These are phyloP conservation scores for Fusarium lateritium DNA, from an alignment of 2,329 filamentous ascomycete genomes.

Conservation along the genomic window DNA sequence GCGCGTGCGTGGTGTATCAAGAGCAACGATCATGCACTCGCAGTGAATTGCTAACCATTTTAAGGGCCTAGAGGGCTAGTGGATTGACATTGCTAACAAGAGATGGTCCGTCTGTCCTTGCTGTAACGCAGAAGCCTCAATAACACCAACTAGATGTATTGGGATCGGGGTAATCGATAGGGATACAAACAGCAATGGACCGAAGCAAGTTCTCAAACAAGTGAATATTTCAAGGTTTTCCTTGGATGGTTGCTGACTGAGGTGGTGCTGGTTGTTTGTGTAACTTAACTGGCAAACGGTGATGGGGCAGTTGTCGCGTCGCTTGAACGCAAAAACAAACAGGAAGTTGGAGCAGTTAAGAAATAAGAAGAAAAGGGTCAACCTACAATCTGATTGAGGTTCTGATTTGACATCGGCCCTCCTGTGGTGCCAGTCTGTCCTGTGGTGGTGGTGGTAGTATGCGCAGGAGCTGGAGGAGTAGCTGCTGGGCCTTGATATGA, in stretches of 20 bases:
- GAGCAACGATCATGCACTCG: not conserved
- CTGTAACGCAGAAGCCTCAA: not conserved
- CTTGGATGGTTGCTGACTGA: not conserved
- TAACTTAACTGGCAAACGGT: conserved; percentile 8
- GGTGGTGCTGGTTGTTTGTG: not conserved
- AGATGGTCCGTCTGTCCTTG: not conserved
- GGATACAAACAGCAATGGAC: not conserved
- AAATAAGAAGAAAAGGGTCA: conserved; percentile 38
- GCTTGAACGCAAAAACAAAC: not conserved
- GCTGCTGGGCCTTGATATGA: conserved; percentile 53
- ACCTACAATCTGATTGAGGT: conserved; percentile 95
- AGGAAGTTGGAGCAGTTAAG: conserved; percentile 1
- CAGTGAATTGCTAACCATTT: not conserved
- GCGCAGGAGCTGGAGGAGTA: conserved; percentile 53
- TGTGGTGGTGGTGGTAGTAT: conserved; percentile 43
- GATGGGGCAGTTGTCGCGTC: not conserved
- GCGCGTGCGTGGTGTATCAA: not conserved
- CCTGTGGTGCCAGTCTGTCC: conserved; percentile 54
- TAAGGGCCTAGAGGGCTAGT: too few species aligned
- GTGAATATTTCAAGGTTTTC: not conserved
- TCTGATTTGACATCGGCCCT: conserved; percentile 81
- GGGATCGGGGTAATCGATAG: not conserved
- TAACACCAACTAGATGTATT: not conserved
- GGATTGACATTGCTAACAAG: not conserved
- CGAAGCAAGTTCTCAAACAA: not conserved